A percentile compares a stretch with the other conserved stretches of the same genome.
These are phyloP conservation scores for Tuber calosporum DNA, from an alignment of 495 filamentous ascomycete genomes.

Conservation along the genomic window DNA sequence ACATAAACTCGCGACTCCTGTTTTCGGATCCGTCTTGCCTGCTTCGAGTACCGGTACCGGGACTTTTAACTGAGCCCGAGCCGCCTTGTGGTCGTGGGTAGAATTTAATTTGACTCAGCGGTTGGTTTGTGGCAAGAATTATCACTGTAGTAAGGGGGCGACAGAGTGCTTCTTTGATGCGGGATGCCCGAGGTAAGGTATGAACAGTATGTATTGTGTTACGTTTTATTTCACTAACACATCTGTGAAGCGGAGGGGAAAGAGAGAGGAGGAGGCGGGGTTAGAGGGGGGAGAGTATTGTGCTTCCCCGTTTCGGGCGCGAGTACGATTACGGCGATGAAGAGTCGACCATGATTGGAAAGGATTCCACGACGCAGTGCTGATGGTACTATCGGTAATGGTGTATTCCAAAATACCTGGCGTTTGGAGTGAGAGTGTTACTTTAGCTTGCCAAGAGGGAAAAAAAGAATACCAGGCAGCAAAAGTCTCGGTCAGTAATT, in stretches of 20 bases:
- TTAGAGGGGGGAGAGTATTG: background rate
- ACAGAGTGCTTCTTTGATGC: background rate
- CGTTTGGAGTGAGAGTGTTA: background rate
- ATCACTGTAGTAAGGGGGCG: background rate
- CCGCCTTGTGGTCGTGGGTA: background rate
- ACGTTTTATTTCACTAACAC: background rate
- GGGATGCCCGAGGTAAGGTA: background rate
- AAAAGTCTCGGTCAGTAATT: background rate
- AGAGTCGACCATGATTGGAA: background rate
- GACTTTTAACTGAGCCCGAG: background rate
- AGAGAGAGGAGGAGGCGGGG: background rate
- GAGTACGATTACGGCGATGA: background rate
- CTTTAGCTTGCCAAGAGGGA: background rate
- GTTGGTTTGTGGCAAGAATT: background rate
- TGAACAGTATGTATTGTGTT: background rate
- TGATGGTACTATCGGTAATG: background rate
- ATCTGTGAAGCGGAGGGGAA: background rate
- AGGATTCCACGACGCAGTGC: background rate
- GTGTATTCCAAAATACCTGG: background rate
- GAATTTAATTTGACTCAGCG: background rate
- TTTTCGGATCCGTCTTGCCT: background rate
- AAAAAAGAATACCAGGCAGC: background rate
- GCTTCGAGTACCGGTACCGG: background rate
- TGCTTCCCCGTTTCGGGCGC: background rate
- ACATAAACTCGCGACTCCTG: background rate